Percentiles rank a stretch among this genome's conserved stretches.
Conservation (phyloP, 345 rosid genomes). For the Lenwebbia sp. region DNA sequence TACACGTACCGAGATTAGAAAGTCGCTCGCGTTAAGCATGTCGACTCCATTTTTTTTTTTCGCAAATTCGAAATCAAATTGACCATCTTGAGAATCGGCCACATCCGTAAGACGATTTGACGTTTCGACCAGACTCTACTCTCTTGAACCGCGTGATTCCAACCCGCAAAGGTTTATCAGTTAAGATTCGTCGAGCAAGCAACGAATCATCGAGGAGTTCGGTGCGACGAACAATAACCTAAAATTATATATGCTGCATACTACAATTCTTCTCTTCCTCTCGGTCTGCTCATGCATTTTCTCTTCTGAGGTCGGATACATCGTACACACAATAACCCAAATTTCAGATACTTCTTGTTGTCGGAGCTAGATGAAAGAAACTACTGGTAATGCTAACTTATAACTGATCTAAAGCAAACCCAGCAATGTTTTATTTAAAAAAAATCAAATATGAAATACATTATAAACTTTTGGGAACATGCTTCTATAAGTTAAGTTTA, state of each 20-base stretch:
- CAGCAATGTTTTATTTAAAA: background rate
- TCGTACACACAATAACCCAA: background rate
- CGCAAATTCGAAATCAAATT: background rate
- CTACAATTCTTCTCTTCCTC: background rate
- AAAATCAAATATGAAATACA: background rate
- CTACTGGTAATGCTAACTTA: fast-evolving
- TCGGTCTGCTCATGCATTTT: too few relatives aligned
- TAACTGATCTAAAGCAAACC: background rate
- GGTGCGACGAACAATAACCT: fast-evolving
- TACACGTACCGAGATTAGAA: fast-evolving
- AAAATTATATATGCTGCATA: background rate
- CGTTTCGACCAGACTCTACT: fast-evolving
- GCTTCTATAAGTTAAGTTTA: background rate
- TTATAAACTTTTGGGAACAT: background rate
- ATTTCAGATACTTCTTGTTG: background rate
- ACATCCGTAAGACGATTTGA: fast-evolving
- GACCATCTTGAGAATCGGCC: fast-evolving
- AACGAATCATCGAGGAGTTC: fast-evolving
- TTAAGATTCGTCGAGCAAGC: fast-evolving
- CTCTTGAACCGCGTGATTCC: fast-evolving
- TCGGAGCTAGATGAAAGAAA: fast-evolving
- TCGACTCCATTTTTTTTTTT: background rate
- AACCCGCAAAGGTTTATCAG: fast-evolving
- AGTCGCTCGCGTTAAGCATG: background rate
- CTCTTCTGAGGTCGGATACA: background rate